Conservation (phyloP, 2,329 filamentous ascomycete species). For the Cordyceps pruinosa region DNA sequence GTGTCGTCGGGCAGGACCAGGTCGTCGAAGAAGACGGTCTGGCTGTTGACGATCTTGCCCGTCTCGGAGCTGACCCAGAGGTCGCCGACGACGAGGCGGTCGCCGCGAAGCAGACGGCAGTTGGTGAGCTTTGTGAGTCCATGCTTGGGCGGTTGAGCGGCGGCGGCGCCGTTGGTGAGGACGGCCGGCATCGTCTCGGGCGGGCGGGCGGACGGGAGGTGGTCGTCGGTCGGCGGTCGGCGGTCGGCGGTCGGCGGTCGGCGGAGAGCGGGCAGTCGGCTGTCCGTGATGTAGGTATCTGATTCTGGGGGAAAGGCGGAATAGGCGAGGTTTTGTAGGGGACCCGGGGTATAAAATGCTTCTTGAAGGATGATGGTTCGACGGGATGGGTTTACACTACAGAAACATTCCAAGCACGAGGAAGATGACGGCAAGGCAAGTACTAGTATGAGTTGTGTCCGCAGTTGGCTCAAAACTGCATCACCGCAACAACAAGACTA, state of each 20-base stretch:
- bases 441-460: conserved; percentile 7
- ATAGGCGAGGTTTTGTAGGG: no score
- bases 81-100: conserved; percentile 64
- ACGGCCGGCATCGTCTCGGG: conserved; percentile 40
- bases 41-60: conserved; percentile 73
- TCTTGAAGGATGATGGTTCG: background rate
- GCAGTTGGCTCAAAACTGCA: conserved; percentile 10
- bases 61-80: conserved; percentile 81
- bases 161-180: conserved; percentile 23
- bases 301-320: no score
- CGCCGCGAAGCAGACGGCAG: conserved; percentile 66
- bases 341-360: background rate
- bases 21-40: conserved; percentile 61
- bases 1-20: conserved; percentile 63
- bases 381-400: background rate
- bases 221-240: background rate
- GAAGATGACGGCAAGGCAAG: background rate
- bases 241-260: no score
- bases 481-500: background rate
- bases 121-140: conserved; percentile 84
- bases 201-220: background rate
- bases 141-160: conserved; percentile 25
- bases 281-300: no score
- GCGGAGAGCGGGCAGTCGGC: no score
- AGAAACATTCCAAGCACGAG: background rate